These are phyloP conservation scores for Rhodotorula graminis DNA, from an alignment of 768 basidiomycete genomes.

Conservation along the genomic window DNA sequence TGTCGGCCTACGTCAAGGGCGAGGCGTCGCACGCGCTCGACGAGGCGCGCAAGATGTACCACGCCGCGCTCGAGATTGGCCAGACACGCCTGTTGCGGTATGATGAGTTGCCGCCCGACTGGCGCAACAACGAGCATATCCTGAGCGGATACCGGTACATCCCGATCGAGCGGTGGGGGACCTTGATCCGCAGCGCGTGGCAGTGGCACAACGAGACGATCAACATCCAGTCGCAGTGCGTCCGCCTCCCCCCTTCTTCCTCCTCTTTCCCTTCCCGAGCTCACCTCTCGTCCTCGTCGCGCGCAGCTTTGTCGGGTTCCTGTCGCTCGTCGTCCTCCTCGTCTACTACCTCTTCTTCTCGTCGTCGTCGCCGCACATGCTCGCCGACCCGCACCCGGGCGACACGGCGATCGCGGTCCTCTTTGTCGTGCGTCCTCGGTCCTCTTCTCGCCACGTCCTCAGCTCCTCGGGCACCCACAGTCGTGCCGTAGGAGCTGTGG, in stretches of 20 bases:
- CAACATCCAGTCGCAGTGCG: conserved; percentile 40
- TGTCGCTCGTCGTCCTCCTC: conserved; percentile 38
- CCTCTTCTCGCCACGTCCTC: background rate
- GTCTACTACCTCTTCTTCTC: conserved; percentile 31
- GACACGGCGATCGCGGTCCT: conserved; percentile 41
- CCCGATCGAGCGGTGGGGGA: conserved; percentile 40
- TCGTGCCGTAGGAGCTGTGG: too few relatives aligned
- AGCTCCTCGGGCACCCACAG: background rate
- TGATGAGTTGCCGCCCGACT: conserved; percentile 42
- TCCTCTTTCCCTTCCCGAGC: background rate
- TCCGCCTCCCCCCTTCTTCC: background rate
- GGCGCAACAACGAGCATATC: conserved; percentile 44
- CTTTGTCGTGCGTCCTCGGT: conserved; percentile 8
- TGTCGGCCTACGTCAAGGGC: conserved; percentile 10
- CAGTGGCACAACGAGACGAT: conserved; percentile 44
- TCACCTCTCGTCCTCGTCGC: background rate
- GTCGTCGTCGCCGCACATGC: conserved; percentile 17
- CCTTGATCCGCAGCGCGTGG: conserved; percentile 33
- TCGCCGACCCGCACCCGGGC: conserved; percentile 27
- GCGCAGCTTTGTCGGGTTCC: conserved; percentile 33
- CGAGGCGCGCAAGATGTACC: conserved; percentile 34
- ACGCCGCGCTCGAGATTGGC: conserved; percentile 35
- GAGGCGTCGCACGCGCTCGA: conserved; percentile 14
- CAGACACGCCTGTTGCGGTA: conserved; percentile 40
- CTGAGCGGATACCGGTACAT: conserved; percentile 43